A percentile compares a stretch with the other conserved stretches of the same genome.
phyloP scores from a whole-genome alignment of 2,329 filamentous ascomycete species.

The Aureobasidium pullulans region DNA sequence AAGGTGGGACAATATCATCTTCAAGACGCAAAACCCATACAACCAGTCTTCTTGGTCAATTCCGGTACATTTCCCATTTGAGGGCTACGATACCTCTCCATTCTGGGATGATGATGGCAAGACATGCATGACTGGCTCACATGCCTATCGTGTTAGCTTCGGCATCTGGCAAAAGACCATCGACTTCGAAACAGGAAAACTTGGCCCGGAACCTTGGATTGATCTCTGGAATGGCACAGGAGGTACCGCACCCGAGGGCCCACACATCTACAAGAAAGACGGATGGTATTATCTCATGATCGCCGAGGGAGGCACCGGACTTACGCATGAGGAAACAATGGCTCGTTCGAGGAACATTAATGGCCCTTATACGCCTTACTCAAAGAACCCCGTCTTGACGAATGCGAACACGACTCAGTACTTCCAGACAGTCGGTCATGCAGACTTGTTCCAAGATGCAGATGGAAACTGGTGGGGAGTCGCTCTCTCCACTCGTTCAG shows the following conservation, averaged over 20 bases:
- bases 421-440: constrained; percentile 49
- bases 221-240: constrained; percentile 32
- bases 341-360: constrained; percentile 29
- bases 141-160: background rate
- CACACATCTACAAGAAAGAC: constrained; percentile 33
- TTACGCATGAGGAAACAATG: constrained; percentile 33
- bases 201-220: background rate
- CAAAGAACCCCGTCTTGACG: constrained; percentile 23
- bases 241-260: constrained; percentile 27
- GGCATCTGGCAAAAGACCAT: constrained; percentile 25
- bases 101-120: constrained; percentile 52
- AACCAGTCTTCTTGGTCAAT: constrained; percentile 40
- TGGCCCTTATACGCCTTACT: constrained; percentile 22
- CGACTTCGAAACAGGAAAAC: constrained; percentile 27
- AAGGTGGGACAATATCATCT: background rate
- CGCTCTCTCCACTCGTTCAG: constrained; percentile 40
- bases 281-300: constrained; percentile 31
- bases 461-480: constrained; percentile 47
- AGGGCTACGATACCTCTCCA: constrained; percentile 44
- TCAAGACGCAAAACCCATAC: constrained; percentile 33
- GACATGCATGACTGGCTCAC: constrained; percentile 35
- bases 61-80: constrained; percentile 32
- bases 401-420: constrained; percentile 23
- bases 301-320: constrained; percentile 33
- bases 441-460: constrained; percentile 48